Evolutionary conservation across 2,329 filamentous ascomycete species (phyloP).

Genomic region (Penicillium sp.): DNA sequence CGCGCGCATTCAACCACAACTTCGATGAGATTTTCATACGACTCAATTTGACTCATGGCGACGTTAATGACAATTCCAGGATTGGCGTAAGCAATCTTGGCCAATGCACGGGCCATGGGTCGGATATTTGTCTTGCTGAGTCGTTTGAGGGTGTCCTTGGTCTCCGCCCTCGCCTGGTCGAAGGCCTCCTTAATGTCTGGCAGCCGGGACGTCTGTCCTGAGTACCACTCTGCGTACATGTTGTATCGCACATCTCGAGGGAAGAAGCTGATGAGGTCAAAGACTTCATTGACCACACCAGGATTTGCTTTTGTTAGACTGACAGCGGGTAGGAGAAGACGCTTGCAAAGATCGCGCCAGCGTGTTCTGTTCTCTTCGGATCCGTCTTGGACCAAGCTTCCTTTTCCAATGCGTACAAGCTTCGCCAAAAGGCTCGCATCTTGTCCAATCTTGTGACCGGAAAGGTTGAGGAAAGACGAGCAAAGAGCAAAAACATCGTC

Average conservation of each 20-base stretch:
- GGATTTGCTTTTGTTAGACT: conserved; percentile 84
- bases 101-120: conserved; percentile 80
- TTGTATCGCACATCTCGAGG: conserved; percentile 74
- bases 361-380: conserved; percentile 69
- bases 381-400: conserved; percentile 67
- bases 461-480: conserved; percentile 76
- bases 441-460: conserved; percentile 84
- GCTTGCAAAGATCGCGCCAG: conserved; percentile 81
- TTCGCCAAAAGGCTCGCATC: conserved; percentile 76
- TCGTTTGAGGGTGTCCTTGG: conserved; percentile 80
- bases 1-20: conserved; percentile 91
- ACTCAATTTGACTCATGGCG: conserved; percentile 85
- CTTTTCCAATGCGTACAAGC: conserved; percentile 77
- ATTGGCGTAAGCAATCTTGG: conserved; percentile 87
- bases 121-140: conserved; percentile 83
- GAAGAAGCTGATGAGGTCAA: conserved; percentile 75
- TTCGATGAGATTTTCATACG: conserved; percentile 91
- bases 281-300: conserved; percentile 80
- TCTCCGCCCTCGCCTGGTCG: conserved; percentile 71
- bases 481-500: conserved; percentile 90
- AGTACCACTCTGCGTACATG: conserved; percentile 92
- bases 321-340: conserved; percentile 81
- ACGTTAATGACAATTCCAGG: conserved; percentile 89
- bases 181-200: conserved; percentile 79
- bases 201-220: conserved; percentile 70